These are phyloP conservation scores for Blastomyces gilchristii DNA, from an alignment of 2,329 filamentous ascomycete genomes.

Conservation along the genomic window DNA sequence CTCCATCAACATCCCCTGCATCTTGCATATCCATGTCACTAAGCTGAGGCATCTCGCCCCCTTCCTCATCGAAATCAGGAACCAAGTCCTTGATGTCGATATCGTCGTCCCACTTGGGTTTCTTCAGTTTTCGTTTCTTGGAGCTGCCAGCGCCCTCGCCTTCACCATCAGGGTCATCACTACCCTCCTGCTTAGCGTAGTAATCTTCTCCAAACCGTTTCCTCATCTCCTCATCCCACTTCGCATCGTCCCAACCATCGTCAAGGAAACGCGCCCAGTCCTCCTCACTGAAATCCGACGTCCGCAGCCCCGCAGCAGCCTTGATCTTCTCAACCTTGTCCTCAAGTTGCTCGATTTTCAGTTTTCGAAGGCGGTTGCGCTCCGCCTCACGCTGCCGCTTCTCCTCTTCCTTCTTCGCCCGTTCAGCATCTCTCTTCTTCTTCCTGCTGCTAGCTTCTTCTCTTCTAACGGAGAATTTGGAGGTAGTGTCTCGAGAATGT, in stretches of 20 bases:
- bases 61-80: constrained; percentile 69
- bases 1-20: constrained; percentile 26
- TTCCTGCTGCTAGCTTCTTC: constrained; percentile 70
- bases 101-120: constrained; percentile 90
- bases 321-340: constrained; percentile 80
- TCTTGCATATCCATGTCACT: constrained; percentile 39
- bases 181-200: constrained; percentile 58
- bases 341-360: constrained; percentile 86
- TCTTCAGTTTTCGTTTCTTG: constrained; percentile 59
- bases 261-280: constrained; percentile 81
- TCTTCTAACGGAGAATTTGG: constrained; percentile 71
- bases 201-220: constrained; percentile 83
- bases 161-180: constrained; percentile 23
- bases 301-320: constrained; percentile 70
- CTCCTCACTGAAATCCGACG: constrained; percentile 57
- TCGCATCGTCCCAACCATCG: constrained; percentile 75
- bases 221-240: constrained; percentile 86
- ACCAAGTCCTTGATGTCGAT: constrained; percentile 92
- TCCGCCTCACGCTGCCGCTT: constrained; percentile 68
- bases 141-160: constrained; percentile 28
- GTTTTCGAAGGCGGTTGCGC: constrained; percentile 68
- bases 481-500: constrained; percentile 77
- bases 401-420: constrained; percentile 65
- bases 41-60: constrained; percentile 41
- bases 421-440: constrained; percentile 67